Conservation (phyloP, 148 eudicot genomes). For the Talinum fruticosum region DNA sequence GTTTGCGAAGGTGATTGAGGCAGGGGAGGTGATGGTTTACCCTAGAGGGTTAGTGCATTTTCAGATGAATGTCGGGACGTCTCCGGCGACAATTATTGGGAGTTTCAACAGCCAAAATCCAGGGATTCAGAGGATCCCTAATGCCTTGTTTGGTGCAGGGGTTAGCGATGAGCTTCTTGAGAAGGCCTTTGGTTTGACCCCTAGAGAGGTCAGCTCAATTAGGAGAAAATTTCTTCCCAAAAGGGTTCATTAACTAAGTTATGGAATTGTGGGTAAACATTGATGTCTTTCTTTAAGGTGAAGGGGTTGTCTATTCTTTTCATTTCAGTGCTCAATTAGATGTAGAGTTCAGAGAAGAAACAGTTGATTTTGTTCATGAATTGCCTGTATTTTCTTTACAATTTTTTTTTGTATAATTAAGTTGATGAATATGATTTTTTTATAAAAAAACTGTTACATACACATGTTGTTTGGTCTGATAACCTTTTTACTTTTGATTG, state of each 20-base stretch:
- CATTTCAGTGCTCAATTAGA: background rate
- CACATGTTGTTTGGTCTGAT: no score
- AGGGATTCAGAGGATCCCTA: conserved; percentile 41
- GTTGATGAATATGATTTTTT: no score
- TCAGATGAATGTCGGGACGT: conserved; percentile 44
- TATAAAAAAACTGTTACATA: no score
- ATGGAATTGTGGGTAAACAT: background rate
- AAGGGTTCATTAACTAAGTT: background rate
- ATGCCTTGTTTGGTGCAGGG: conserved; percentile 34
- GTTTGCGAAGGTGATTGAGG: conserved; percentile 35
- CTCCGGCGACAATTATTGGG: conserved; percentile 31
- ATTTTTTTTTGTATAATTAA: background rate
- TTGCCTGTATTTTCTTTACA: background rate
- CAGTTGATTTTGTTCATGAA: background rate
- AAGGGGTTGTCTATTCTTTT: background rate
- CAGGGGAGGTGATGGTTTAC: conserved; percentile 52
- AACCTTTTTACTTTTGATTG: no score
- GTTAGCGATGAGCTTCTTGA: conserved; percentile 27
- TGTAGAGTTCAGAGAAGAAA: background rate
- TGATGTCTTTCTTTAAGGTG: background rate
- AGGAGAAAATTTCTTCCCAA: conserved; percentile 30
- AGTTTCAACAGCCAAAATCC: conserved; percentile 53
- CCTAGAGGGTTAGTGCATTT: conserved; percentile 56
- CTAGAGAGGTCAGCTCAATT: conserved; percentile 22
- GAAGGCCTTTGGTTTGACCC: conserved; percentile 35